Evolutionary conservation across 2,329 filamentous ascomycete species (phyloP).

Genomic region (Cordyceps farinosa): DNA sequence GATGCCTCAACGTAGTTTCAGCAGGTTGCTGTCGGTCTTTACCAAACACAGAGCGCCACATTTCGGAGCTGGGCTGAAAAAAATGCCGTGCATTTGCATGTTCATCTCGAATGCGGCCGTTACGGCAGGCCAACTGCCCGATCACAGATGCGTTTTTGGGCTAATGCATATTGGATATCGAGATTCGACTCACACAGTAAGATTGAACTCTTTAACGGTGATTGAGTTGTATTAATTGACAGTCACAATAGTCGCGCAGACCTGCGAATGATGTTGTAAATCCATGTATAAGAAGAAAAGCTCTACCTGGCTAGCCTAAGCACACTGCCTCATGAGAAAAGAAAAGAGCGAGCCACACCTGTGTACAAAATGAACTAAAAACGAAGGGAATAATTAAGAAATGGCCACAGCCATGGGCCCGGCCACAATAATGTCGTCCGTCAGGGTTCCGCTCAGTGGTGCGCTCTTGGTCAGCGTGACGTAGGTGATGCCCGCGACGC

Average conservation of each 20-base stretch:
- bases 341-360: not conserved
- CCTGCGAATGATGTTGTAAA: not conserved
- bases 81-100: not conserved
- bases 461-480: slow-evolving; percentile 58
- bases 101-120: not conserved
- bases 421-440: slow-evolving; percentile 62
- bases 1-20: slow-evolving; percentile 12
- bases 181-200: not conserved
- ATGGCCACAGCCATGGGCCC: slow-evolving; percentile 58
- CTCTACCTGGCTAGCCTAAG: not conserved
- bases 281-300: slow-evolving; percentile 8
- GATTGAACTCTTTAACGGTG: too few relatives aligned
- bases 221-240: too few relatives aligned
- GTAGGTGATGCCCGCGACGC: slow-evolving; percentile 62
- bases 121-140: not conserved
- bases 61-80: not conserved
- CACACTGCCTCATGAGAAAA: not conserved
- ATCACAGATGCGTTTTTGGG: not conserved
- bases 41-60: not conserved
- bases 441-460: slow-evolving; percentile 49
- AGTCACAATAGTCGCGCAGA: too few relatives aligned
- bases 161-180: not conserved
- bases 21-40: not conserved
- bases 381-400: slow-evolving; percentile 33
- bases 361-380: not conserved